A percentile compares a stretch with the other conserved stretches of the same genome.
Conservation (phyloP, 768 basidiomycete species). For the Hygrophorus pudorinus region DNA sequence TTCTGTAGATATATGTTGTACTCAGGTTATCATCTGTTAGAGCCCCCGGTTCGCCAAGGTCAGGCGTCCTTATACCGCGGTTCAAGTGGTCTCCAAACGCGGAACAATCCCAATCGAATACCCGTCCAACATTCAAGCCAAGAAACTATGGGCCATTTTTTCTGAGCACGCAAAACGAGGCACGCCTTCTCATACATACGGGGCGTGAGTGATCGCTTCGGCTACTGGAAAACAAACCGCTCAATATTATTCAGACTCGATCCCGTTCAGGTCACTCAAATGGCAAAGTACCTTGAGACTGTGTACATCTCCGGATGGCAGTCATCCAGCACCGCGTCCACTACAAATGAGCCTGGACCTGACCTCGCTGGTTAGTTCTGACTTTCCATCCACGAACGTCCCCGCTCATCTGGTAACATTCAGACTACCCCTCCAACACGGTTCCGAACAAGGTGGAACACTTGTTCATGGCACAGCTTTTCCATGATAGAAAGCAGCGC, state of each 20-base stretch:
- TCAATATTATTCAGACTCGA: slow-evolving; percentile 61
- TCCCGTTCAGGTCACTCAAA: slow-evolving; percentile 96
- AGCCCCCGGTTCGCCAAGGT: slow-evolving; percentile 78
- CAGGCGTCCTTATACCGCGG: slow-evolving; percentile 88
- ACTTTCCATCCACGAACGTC: background rate
- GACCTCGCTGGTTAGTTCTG: slow-evolving; percentile 78
- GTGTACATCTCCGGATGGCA: slow-evolving; percentile 98
- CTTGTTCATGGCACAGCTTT: slow-evolving; percentile 94
- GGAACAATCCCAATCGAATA: slow-evolving; percentile 82
- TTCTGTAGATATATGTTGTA: slow-evolving; percentile 6
- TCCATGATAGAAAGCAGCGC: slow-evolving; percentile 97
- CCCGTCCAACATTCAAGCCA: slow-evolving; percentile 74
- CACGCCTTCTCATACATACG: slow-evolving; percentile 91
- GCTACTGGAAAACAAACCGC: background rate
- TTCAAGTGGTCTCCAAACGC: slow-evolving; percentile 88
- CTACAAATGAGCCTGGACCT: slow-evolving; percentile 93
- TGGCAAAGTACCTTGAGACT: slow-evolving; percentile 97
- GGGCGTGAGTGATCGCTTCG: slow-evolving; percentile 70
- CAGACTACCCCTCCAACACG: slow-evolving; percentile 97
- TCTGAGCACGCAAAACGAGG: slow-evolving; percentile 65
- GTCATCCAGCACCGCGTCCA: slow-evolving; percentile 87
- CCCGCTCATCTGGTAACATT: background rate
- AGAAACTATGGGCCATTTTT: slow-evolving; percentile 78
- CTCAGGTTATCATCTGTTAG: slow-evolving; percentile 29
- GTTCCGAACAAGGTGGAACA: slow-evolving; percentile 99